Conservation (phyloP, 208 protist species). For the Phytomonas francai region DNA sequence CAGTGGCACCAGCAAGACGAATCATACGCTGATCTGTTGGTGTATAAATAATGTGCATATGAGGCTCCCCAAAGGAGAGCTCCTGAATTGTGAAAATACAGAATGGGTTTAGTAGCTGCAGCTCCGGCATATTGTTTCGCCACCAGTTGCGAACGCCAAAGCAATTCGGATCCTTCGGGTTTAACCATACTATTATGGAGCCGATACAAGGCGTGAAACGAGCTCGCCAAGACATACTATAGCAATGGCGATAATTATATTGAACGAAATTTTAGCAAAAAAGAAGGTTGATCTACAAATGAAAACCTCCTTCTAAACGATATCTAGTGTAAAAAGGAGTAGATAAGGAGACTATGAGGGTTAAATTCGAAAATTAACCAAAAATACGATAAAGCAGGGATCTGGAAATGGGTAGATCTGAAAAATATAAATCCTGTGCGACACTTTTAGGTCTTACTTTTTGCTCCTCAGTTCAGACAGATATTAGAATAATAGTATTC, state of each 20-base stretch:
- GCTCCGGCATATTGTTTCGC: slow-evolving; percentile 86
- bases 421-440: not conserved
- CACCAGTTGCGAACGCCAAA: slow-evolving; percentile 90
- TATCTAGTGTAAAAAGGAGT: not conserved
- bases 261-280: not conserved
- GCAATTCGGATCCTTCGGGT: slow-evolving; percentile 89
- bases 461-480: not conserved
- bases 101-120: slow-evolving; percentile 85
- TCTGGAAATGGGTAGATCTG: not conserved
- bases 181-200: slow-evolving; percentile 84
- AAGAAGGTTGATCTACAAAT: not conserved
- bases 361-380: not conserved
- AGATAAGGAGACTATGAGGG: not conserved
- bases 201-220: slow-evolving; percentile 82
- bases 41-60: slow-evolving; percentile 89
- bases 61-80: slow-evolving; percentile 83
- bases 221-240: slow-evolving; percentile 82
- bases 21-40: slow-evolving; percentile 85
- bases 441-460: not conserved
- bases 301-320: not conserved
- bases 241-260: slow-evolving; percentile 5
- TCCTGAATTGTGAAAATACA: slow-evolving; percentile 88
- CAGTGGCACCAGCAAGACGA: slow-evolving; percentile 73
- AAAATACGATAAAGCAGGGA: not conserved
- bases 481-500: not conserved